Conservation (phyloP, 192 early-diverging fungal species). For the Coemansia sp. region DNA sequence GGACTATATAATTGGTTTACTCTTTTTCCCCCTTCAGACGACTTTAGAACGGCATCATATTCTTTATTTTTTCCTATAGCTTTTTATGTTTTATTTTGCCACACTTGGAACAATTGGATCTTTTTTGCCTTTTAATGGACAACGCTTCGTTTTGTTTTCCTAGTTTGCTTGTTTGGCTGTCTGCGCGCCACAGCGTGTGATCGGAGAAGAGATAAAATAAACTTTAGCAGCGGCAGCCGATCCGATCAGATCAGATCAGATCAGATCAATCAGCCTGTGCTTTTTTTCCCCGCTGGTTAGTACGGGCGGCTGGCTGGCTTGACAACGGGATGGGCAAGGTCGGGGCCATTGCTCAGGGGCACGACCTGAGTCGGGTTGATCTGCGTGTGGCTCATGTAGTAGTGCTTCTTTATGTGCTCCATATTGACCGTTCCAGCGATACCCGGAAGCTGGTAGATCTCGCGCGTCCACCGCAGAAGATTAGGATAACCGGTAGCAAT, state of each 20-base stretch:
- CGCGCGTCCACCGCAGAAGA: slow-evolving; percentile 78
- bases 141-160: too few species aligned
- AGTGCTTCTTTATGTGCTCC: slow-evolving; percentile 95
- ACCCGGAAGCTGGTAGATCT: slow-evolving; percentile 77
- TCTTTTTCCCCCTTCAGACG: background rate
- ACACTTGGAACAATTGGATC: too few species aligned
- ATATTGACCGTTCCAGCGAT: slow-evolving; percentile 85
- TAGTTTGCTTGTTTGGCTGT: too few species aligned
- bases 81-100: background rate
- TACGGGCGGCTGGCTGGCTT: slow-evolving; percentile 37
- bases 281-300: too few species aligned
- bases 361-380: slow-evolving; percentile 90
- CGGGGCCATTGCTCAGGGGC: slow-evolving; percentile 69
- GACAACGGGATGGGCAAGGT: slow-evolving; percentile 31
- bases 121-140: too few species aligned
- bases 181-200: too few species aligned
- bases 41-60: too few species aligned
- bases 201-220: too few species aligned
- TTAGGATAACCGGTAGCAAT: slow-evolving; percentile 86
- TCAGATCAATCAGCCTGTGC: background rate
- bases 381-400: slow-evolving; percentile 84
- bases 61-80: too few species aligned
- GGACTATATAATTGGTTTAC: background rate
- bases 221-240: too few species aligned
- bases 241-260: too few species aligned